A percentile compares a stretch with the other conserved stretches of the same genome.
phyloP scores from a whole-genome alignment of 164 flowering plant genomes.

The Echeveria elegans region DNA sequence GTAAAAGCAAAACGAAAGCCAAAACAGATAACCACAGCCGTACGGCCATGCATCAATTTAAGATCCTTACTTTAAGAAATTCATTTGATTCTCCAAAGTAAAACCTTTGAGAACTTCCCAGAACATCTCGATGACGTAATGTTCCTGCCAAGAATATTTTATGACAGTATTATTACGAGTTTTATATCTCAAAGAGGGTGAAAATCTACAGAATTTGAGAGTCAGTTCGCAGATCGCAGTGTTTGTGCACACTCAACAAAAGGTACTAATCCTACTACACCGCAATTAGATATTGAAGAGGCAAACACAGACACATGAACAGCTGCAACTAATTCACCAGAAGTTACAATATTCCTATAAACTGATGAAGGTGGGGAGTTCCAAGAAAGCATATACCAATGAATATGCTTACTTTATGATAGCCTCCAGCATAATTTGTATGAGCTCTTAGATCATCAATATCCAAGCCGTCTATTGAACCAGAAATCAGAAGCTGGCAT shows the following conservation, averaged over 20 bases:
- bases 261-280: background rate
- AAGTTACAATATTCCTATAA: background rate
- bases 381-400: background rate
- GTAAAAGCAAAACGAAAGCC: background rate
- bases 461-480: conserved; percentile 87
- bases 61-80: conserved; percentile 76
- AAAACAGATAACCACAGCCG: background rate
- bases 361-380: background rate
- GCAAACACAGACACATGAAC: background rate
- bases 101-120: conserved; percentile 87
- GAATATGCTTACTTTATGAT: conserved; percentile 47
- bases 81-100: conserved; percentile 66
- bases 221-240: background rate
- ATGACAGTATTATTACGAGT: background rate
- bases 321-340: background rate
- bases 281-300: background rate
- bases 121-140: conserved; percentile 75
- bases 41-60: background rate
- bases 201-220: background rate
- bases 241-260: background rate
- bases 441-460: conserved; percentile 58
- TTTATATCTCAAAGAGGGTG: background rate
- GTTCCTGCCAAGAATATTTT: conserved; percentile 47
- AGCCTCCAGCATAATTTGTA: conserved; percentile 82
- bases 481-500: conserved; percentile 80